Conservation (phyloP, 2,329 filamentous ascomycete genomes). For the Helotiales sp. region DNA sequence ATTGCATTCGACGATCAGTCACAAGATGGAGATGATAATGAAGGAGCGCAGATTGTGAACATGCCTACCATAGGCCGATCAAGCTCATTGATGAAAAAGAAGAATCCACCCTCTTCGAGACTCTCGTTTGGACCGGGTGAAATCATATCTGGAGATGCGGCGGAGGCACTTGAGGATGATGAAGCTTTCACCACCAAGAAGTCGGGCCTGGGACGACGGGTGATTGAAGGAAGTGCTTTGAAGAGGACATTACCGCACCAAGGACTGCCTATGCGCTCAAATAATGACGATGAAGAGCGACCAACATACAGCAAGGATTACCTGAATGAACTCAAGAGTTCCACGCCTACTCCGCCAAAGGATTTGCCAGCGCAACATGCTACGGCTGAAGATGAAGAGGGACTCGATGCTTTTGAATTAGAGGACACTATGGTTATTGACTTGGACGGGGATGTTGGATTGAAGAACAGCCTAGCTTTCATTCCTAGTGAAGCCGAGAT, state of each 20-base stretch:
- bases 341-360: constrained; percentile 82
- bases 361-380: constrained; percentile 55
- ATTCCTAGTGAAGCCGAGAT: constrained; percentile 88
- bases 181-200: constrained; percentile 67
- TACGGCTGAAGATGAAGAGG: constrained; percentile 56
- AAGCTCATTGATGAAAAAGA: constrained; percentile 68
- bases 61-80: constrained; percentile 54
- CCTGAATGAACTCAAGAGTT: constrained; percentile 81
- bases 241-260: constrained; percentile 54
- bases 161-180: constrained; percentile 55
- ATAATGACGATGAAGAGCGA: constrained; percentile 68
- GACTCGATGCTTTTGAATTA: constrained; percentile 63
- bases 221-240: constrained; percentile 69
- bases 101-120: constrained; percentile 61
- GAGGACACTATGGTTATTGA: constrained; percentile 70
- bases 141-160: constrained; percentile 58
- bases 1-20: constrained; percentile 50
- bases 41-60: constrained; percentile 27
- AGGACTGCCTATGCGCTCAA: constrained; percentile 30
- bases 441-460: constrained; percentile 28
- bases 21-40: constrained; percentile 39
- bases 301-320: constrained; percentile 88
- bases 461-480: constrained; percentile 43
- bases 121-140: constrained; percentile 76
- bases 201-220: constrained; percentile 64